Percentiles rank a stretch among this genome's conserved stretches.
Evolutionary conservation across 495 filamentous ascomycete species (phyloP).

Genomic region (Talaromyces stipitatus): DNA sequence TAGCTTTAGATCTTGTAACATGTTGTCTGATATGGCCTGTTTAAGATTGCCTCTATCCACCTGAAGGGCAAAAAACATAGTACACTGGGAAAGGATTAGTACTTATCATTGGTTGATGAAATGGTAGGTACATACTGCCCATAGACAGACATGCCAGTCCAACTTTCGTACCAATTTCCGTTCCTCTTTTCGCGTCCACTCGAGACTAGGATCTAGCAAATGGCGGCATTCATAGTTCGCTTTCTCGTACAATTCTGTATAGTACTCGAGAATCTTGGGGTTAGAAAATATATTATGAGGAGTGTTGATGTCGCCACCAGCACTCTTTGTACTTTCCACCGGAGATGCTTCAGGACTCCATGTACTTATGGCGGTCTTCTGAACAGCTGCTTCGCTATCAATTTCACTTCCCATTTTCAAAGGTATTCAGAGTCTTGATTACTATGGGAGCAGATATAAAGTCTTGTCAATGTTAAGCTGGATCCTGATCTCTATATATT

Average conservation of each 20-base stretch:
- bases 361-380: background rate
- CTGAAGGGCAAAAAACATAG: conserved; percentile 44
- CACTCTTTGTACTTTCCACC: background rate
- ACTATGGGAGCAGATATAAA: no score
- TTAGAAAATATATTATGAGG: conserved; percentile 31
- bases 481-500: no score
- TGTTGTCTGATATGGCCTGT: conserved; percentile 40
- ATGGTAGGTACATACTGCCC: background rate
- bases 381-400: no score
- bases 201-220: conserved; percentile 37
- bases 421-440: no score
- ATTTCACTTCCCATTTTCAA: no score
- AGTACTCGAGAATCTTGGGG: conserved; percentile 35
- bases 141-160: conserved; percentile 3
- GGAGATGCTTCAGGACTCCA: background rate
- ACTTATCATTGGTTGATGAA: background rate
- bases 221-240: conserved; percentile 47
- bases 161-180: conserved; percentile 36
- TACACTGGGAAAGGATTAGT: conserved; percentile 12
- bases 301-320: background rate
- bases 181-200: conserved; percentile 42
- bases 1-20: conserved; percentile 39
- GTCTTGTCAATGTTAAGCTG: no score
- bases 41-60: conserved; percentile 41
- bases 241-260: conserved; percentile 38